These are phyloP conservation scores for Xylaria sp. DNA, from an alignment of 2,329 filamentous ascomycete genomes.

Conservation along the genomic window DNA sequence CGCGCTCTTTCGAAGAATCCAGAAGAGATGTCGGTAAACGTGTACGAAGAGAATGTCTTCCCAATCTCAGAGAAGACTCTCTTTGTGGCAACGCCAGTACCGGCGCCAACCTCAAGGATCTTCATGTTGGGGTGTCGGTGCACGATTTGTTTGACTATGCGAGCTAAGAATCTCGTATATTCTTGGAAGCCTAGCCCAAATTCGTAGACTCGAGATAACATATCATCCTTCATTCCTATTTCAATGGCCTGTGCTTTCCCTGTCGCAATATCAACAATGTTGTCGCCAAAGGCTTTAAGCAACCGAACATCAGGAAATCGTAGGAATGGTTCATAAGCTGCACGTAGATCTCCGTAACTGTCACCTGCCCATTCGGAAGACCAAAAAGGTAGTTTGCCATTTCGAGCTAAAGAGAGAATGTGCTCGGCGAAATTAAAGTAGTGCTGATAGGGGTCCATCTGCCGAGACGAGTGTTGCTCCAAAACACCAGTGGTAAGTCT, in stretches of 20 bases:
- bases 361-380: slow-evolving; percentile 24
- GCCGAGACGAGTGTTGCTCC: neutral
- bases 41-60: slow-evolving; percentile 46
- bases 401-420: neutral
- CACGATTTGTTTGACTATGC: slow-evolving; percentile 47
- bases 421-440: slow-evolving; percentile 26
- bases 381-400: slow-evolving; percentile 11
- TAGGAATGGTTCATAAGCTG: neutral
- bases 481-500: neutral
- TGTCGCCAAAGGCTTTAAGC: neutral
- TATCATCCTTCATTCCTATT: neutral
- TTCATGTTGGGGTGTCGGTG: slow-evolving; percentile 51
- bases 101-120: slow-evolving; percentile 44
- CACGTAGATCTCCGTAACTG: slow-evolving; percentile 1
- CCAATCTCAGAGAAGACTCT: slow-evolving; percentile 1
- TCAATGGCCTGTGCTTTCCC: neutral
- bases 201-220: slow-evolving; percentile 11
- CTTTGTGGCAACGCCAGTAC: slow-evolving; percentile 18
- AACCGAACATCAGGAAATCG: neutral
- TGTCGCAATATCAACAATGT: neutral
- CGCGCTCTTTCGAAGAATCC: neutral
- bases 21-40: slow-evolving; percentile 29
- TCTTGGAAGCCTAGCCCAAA: slow-evolving; percentile 31
- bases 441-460: neutral
- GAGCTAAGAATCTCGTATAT: slow-evolving; percentile 35